Evolutionary conservation across 805 yeast genomes (phyloP), one percentile per base, ranked within the genome.

Genomic region (Kazachstania bromeliacearum): DNA sequence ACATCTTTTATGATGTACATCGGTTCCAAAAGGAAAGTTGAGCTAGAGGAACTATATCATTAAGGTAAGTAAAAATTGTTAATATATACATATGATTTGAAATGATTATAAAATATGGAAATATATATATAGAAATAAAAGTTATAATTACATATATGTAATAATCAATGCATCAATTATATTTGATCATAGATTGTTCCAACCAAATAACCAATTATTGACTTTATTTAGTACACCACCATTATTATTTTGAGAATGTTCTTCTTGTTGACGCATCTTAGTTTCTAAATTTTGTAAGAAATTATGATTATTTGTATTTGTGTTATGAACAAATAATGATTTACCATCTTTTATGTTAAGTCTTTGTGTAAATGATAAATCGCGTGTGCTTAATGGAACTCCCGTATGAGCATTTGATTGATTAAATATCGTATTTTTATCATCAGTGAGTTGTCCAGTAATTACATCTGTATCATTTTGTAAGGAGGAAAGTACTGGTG

Each of bases 191-290:
- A 68, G 46, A 38, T 71, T 72, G 34, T 71, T 75, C 75, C 76
- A 73, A 2, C 77, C 77, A 49, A 73, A 73, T 25, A 73, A 50
- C 57, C 73, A 56, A 46, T 71, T 71, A 41, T 65, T 68, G 3
- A 71, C 63, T 14, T 42, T 48, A 15, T 49, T 50, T 7, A 58
- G 9, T 2, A 59, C n/a, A 7, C 61, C 51, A 18, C 36, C 40
- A 4, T 42, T 34, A 17, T 34, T 28, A 12, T 29, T 28, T 15
- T 44, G 37, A 28, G 42, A 41, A 10, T 39, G 25, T 26, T 42
- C 48, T 36, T 52, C 48, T 24, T 45, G 54, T 35, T 47, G 47
- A 21, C 58, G 57, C 44, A 57, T 47, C 30, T 46, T 54, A 15
- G 37, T 36, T 38, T 58, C 63, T 17, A 58, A 36, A 22, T 44